Evolutionary conservation across 169 alveolate genomes (phyloP).

Genomic region (Eimeria maxima): DNA sequence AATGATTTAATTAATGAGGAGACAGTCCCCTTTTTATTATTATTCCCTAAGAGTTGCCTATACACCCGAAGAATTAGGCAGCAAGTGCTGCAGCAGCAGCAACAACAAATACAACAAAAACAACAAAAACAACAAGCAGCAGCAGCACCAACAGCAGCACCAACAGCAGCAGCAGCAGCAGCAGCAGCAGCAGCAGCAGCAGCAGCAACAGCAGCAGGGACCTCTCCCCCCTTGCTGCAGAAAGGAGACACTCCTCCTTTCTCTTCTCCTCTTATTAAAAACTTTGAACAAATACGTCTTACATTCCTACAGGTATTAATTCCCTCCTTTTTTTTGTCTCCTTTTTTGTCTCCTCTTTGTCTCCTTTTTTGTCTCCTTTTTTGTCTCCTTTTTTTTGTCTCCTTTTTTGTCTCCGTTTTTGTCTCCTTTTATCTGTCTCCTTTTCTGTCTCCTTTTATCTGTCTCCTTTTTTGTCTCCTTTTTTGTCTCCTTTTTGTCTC

Average conservation of each 20-base stretch:
- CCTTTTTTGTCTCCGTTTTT: not conserved
- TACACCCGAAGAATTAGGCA: not conserved
- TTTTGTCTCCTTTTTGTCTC: not conserved
- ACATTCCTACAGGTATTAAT: not conserved
- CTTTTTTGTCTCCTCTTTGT: no score
- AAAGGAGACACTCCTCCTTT: not conserved
- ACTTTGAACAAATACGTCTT: not conserved
- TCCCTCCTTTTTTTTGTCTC: not conserved
- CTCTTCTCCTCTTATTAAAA: not conserved
- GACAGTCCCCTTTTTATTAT: not conserved
- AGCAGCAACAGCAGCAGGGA: not conserved
- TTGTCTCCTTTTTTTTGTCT: not conserved
- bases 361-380: not conserved
- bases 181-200: slow-evolving; percentile 14
- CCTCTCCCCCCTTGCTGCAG: not conserved
- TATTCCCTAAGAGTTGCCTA: not conserved
- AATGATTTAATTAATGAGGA: not conserved
- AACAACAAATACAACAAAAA: no score
- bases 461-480: not conserved
- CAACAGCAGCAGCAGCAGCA: not conserved
- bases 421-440: not conserved
- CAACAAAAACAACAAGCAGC: no score
- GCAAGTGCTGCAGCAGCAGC: not conserved
- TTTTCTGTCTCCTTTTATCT: not conserved
- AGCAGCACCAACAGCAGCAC: not conserved